Evolutionary conservation across 805 yeast species (phyloP), one percentile per base, ranked within the genome.

Genomic region (Torulaspora maleeae): DNA sequence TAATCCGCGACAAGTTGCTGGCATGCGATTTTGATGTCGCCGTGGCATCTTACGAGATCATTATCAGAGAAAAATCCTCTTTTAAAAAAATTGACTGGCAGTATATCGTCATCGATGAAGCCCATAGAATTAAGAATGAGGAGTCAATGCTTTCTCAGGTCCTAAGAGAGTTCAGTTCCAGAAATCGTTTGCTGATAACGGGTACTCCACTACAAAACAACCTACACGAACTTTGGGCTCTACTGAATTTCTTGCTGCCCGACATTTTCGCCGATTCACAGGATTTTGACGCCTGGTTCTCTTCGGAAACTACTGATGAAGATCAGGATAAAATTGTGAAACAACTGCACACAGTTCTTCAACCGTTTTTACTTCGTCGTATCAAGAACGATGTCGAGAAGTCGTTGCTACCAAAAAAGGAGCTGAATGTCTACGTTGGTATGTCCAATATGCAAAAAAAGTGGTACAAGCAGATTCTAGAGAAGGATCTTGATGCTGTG

Each of bases 121-220:
- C 91, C 3, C 95, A 85, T 61, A 72, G 93, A 68, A 80, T 85
- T 53, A 85, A 85, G 57, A 85, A 85, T 60, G 93, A 85, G 57
- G 85, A 82, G 57, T 76, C 83, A 2, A 65, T 82, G 62, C 66
- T 84, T 37, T 82, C 89, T 0, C 91, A 84, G 58, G 85, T 84
- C 42, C 79, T 84, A 38, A 71, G 93, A 56, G 73, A 82, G 68
- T 83, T 84, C 59, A 79, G 82, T 51, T 81, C 88, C 1, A 77
- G 74, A 39, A 82, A 83, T 60, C 72, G 93, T 56, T 67, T 85
- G 48, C 69, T 85, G 45, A 83, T 85, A 44, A 85, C 93, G 0
- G 93, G 93, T 64, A 85, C 93, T 1, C 93, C 93, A 7, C 68
- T 85, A 48, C 93, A 85, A 62, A 85, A 85, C 58, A 85, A 85